A percentile compares a stretch with the other conserved stretches of the same genome.
phyloP scores from a whole-genome alignment of 164 flowering plant genomes.

The Chloranthus sessilifolius region DNA sequence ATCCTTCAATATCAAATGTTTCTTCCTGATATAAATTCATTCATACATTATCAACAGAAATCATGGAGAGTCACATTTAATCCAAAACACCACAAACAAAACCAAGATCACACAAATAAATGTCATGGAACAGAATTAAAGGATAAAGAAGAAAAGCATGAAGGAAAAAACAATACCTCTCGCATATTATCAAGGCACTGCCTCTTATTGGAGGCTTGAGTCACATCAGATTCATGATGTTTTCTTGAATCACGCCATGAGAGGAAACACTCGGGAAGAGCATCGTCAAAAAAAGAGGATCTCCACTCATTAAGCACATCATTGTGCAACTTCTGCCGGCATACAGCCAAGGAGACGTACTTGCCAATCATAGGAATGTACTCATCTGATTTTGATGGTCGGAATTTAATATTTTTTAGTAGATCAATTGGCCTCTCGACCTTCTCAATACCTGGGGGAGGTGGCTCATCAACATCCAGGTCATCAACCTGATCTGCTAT shows the following conservation, averaged over 20 bases:
- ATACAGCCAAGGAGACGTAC: conserved; percentile 56
- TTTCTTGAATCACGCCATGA: conserved; percentile 30
- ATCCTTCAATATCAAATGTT: conserved; percentile 10
- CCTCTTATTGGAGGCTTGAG: conserved; percentile 24
- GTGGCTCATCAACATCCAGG: conserved; percentile 35
- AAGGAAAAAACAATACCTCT: conserved; percentile 4
- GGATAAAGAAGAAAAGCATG: background rate
- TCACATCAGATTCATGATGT: conserved; percentile 7
- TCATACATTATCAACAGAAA: background rate
- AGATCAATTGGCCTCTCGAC: conserved; percentile 14
- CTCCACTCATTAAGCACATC: conserved; percentile 56
- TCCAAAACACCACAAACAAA: no score
- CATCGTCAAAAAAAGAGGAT: conserved; percentile 24
- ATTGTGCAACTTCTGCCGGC: conserved; percentile 68
- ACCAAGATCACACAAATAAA: conserved; percentile 1
- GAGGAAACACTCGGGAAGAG: conserved; percentile 26
- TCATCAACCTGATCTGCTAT: conserved; percentile 20
- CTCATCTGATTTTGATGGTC: conserved; percentile 30
- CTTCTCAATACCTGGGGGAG: conserved; percentile 58
- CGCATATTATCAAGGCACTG: background rate
- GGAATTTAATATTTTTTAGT: conserved; percentile 19
- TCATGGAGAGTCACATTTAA: no score
- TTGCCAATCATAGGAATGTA: conserved; percentile 28
- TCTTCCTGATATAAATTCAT: conserved; percentile 28
- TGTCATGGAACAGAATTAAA: background rate